Evolutionary conservation across 1,139 yeast species (phyloP), one percentile per base, ranked within the genome.

Genomic region (Insectozyma bohioensis): DNA sequence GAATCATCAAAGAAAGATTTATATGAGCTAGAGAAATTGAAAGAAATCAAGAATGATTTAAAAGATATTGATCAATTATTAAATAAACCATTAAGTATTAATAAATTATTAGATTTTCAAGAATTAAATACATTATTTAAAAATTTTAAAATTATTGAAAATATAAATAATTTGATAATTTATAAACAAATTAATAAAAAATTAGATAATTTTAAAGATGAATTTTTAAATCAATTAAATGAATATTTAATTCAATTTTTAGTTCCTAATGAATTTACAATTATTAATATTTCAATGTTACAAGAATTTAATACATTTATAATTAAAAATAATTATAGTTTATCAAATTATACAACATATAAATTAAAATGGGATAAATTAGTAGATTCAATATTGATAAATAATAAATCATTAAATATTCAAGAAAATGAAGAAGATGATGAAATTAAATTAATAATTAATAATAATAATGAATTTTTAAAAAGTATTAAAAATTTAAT

Each of bases 251-350:
- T 28, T 3, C 13, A 22, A 13, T 29, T 47, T 13, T 31, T 46
- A 14, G 35, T 62, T 14, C 69, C 69, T 2, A 37, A 41, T 25
- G 48, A 51, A 20, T 42, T 36, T 15, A 43, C 51, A 5, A 54
- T 61, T 30, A 43, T 30, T 12, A 37, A 37, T 26, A 27, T 36
- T 10, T 30, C 42, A 11, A 33, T 35, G 7, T 31, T 45, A 19
- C 25, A 33, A 9, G 48, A 45, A 13, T 42, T 42, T 24, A 45
- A 45, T 26, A 29, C 31, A 4, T 43, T 45, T 26, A 13, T 45
- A 12, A 12, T 28, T 14, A 43, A 42, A 25, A 42, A 43, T 33
- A 43, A 37, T 10, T 36, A 35, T 22, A 19, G 14, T 4, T 33
- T 45, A 20, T 35, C 35, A 9, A 12, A 24, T 1, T 43, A 42